A percentile compares a stretch with the other conserved stretches of the same genome.
Evolutionary conservation across 352 stramenopile genomes (phyloP).

Genomic region (Globisporangium sylvaticum): DNA sequence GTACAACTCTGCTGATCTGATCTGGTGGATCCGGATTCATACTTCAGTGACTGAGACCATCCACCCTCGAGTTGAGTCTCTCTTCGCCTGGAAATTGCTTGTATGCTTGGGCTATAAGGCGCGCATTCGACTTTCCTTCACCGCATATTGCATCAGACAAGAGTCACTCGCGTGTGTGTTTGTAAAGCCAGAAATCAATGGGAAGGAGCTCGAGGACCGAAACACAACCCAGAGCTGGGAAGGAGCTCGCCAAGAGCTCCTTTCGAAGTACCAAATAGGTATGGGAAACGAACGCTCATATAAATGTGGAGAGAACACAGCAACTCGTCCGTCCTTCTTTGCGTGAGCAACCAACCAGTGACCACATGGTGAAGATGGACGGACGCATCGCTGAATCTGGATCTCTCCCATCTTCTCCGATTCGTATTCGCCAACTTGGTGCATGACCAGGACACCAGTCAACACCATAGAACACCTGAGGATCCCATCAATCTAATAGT

Average conservation of each 20-base stretch:
- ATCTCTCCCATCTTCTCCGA: background rate
- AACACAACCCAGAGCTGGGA: too few species aligned
- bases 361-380: background rate
- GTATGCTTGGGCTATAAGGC: too few species aligned
- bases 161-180: too few species aligned
- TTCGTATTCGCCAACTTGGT: background rate
- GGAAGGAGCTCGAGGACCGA: too few species aligned
- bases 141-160: too few species aligned
- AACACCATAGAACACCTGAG: too few species aligned
- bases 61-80: background rate
- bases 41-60: background rate
- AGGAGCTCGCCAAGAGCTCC: too few species aligned
- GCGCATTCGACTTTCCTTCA: too few species aligned
- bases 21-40: background rate
- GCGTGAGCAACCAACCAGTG: background rate
- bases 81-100: background rate
- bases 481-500: too few species aligned
- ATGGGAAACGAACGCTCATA: too few species aligned
- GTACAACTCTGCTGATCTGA: background rate
- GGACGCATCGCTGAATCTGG: background rate
- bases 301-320: background rate
- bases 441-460: background rate
- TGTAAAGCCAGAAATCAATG: too few species aligned
- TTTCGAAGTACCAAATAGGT: too few species aligned
- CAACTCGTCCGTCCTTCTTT: background rate